These are phyloP conservation scores for Hippophae gyantsensis DNA, from an alignment of 306 rosid genomes.

Conservation along the genomic window DNA sequence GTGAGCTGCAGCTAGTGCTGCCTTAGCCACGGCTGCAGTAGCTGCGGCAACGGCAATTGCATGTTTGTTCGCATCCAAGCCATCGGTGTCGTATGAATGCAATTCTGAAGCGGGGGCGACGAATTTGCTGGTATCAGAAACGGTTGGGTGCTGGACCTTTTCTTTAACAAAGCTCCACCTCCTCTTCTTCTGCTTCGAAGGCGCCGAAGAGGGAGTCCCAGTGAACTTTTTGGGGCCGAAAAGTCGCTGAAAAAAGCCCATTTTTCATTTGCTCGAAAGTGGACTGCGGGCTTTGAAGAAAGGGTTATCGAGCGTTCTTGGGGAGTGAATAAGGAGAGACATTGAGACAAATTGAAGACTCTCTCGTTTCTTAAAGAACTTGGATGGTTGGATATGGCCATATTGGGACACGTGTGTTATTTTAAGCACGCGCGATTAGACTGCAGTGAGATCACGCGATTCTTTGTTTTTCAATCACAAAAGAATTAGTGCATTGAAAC, in stretches of 20 bases:
- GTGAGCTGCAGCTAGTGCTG: slow-evolving; percentile 85
- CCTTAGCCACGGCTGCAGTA: slow-evolving; percentile 88
- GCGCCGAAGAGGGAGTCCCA: slow-evolving; percentile 3
- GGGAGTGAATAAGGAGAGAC: not conserved
- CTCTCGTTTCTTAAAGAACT: too few species aligned
- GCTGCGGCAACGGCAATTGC: slow-evolving; percentile 93
- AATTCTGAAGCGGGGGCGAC: slow-evolving; percentile 9
- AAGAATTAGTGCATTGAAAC: too few species aligned
- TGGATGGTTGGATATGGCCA: too few species aligned
- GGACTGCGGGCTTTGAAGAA: not conserved
- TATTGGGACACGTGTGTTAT: too few species aligned
- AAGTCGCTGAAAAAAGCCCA: slow-evolving; percentile 90
- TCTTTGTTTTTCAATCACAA: too few species aligned
- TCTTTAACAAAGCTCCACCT: slow-evolving; percentile 34
- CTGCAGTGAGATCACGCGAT: too few species aligned
- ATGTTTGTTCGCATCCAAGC: slow-evolving; percentile 57
- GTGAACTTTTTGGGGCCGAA: slow-evolving; percentile 43
- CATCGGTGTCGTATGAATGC: not conserved
- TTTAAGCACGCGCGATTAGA: too few species aligned
- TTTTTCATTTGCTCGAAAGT: slow-evolving; percentile 22
- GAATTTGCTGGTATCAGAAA: slow-evolving; percentile 2
- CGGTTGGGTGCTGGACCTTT: not conserved
- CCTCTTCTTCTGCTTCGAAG: slow-evolving; percentile 27
- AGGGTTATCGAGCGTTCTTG: not conserved
- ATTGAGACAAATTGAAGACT: not conserved